Base-by-base conservation (phyloP, 208 protist genomes). In the Jaenimonas drosophilae region DNA sequence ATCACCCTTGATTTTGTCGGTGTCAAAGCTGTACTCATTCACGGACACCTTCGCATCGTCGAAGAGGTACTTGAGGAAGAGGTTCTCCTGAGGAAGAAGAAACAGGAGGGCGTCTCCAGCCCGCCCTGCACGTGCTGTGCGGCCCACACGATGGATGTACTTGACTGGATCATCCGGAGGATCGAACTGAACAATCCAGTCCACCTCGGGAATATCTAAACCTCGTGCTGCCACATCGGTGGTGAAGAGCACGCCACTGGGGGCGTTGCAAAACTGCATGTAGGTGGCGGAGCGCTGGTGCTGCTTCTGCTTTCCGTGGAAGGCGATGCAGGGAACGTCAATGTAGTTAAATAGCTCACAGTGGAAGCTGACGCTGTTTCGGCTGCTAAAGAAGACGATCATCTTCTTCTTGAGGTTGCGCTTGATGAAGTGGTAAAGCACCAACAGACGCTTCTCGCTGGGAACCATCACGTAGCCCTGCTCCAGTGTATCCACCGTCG, bases 161-260 rank as follows among this genome's bases (percentile, higher is more conserved):
- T 99, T 99, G 48, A 97, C 97, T n/a, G 97, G 95, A 65, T 99
- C 96, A 80, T 99, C 97, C 14, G 98, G 96, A 5, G 98, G 97
- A 60, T 99, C 98, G 66, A 96, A 99, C 86, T 99, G 98, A 11
- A 99, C 94, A 48, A 99, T 99, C 97, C 97, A 99, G 82, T 99
- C 97, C 9, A 99, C 97, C 23, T 76, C 74, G 1, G 97, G 97
- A 64, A 99, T 99, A 71, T 99, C 98, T 0, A 99, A 76, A 14
- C 98, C 91, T 59, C 98, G 93, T 0, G 98, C 97, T 2, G 97
- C 97, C 4, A 99, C 97, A 76, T 99, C 97, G 16, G 98, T 99
- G 17, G 92, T 98, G 29, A 99, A 86, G 30, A 99, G 88, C n/a
- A 99, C 98, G 19, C 98, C 98, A 29, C 62, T 86, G 14, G 96